These are phyloP conservation scores for Jaminaea rosea DNA, from an alignment of 1,284 basidiomycete species.

Conservation along the genomic window DNA sequence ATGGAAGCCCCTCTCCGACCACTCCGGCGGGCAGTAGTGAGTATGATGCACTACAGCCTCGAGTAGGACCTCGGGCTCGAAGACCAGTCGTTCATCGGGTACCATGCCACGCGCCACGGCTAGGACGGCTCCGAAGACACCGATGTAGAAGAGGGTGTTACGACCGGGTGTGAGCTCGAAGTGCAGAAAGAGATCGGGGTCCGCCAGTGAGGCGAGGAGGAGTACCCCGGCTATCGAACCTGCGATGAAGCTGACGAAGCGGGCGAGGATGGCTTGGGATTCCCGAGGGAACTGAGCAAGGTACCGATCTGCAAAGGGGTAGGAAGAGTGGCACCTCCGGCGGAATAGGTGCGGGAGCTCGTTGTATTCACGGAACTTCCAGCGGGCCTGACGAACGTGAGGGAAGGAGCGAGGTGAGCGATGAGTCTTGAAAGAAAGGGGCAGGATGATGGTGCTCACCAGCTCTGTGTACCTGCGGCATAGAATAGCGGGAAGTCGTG, in stretches of 20 bases:
- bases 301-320: constrained; percentile 82
- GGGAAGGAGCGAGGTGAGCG: too few relatives aligned
- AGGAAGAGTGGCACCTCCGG: constrained; percentile 73
- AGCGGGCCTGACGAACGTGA: too few relatives aligned
- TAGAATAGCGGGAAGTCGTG: too few relatives aligned
- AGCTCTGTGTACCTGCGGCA: constrained; percentile 94
- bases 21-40: constrained; percentile 86
- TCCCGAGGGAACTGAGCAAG: constrained; percentile 97
- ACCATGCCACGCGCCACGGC: constrained; percentile 89
- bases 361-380: constrained; percentile 99
- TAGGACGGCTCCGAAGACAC: constrained; percentile 74
- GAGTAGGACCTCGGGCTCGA: constrained; percentile 87
- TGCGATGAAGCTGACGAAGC: constrained; percentile 92
- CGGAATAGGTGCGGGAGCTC: constrained; percentile 89
- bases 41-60: constrained; percentile 82
- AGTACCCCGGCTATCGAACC: constrained; percentile 94
- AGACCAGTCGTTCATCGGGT: constrained; percentile 79
- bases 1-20: constrained; percentile 84
- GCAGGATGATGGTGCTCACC: too few relatives aligned
- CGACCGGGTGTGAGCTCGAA: constrained; percentile 90
- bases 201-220: constrained; percentile 76
- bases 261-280: constrained; percentile 74
- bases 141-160: constrained; percentile 85
- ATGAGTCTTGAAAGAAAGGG: too few relatives aligned
- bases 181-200: constrained; percentile 74